Conservation (phyloP, 805 yeast species). For the Yamadazyma ubonensis region DNA sequence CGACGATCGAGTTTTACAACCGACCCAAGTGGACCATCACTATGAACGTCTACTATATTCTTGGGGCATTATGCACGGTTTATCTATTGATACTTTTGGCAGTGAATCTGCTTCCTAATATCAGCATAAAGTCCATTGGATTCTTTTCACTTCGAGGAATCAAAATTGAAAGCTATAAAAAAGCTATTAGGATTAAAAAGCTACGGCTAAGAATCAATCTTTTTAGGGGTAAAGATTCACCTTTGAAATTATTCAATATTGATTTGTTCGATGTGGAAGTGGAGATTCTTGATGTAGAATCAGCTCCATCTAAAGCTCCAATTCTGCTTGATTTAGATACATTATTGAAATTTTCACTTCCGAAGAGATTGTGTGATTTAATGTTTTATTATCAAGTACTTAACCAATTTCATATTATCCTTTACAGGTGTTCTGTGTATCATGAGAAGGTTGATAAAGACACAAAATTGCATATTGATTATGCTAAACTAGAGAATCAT, state of each 20-base stretch:
- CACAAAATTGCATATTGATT: slow-evolving; percentile 22
- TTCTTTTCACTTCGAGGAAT: slow-evolving; percentile 30
- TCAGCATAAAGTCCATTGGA: slow-evolving; percentile 28
- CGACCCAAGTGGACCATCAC: not conserved
- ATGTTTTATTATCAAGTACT: slow-evolving; percentile 19
- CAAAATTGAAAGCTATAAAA: slow-evolving; percentile 18
- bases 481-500: slow-evolving; percentile 21
- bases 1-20: slow-evolving; percentile 2
- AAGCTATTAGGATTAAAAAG: slow-evolving; percentile 18
- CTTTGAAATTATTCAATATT: slow-evolving; percentile 27
- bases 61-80: slow-evolving; percentile 4
- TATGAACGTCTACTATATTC: slow-evolving; percentile 2
- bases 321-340: no score
- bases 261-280: slow-evolving; percentile 23
- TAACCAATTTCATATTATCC: slow-evolving; percentile 26
- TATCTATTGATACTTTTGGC: slow-evolving; percentile 20
- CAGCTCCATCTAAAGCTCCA: not conserved
- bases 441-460: slow-evolving; percentile 13
- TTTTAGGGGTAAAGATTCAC: slow-evolving; percentile 21
- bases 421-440: slow-evolving; percentile 18
- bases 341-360: slow-evolving; percentile 16
- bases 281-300: slow-evolving; percentile 1
- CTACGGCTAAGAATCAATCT: slow-evolving; percentile 23
- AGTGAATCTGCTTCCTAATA: slow-evolving; percentile 27
- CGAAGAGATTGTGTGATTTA: slow-evolving; percentile 22